Evolutionary conservation across 2,329 filamentous ascomycete species (phyloP), one percentile per base, ranked within the genome.

Genomic region (Fusarium sarcochroum): DNA sequence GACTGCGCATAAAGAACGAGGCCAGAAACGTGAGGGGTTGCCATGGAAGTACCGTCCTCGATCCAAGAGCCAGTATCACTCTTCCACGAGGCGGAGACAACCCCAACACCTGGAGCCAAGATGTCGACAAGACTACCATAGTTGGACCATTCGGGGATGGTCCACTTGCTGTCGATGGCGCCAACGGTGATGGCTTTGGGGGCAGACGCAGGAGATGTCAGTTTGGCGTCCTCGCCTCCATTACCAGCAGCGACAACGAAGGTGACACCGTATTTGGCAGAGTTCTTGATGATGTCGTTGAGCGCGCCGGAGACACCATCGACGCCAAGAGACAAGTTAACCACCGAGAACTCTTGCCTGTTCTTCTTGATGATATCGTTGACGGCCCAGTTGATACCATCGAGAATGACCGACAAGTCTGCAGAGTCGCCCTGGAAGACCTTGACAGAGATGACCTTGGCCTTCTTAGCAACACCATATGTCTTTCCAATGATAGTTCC

Each of bases 11-110:
- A 83, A 14, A 81, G 75, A n/a, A 71, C 86, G 18, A 91, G 79
- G 23, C 89, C 89, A 35, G 85, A 80, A 56, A 91, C 81, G 71
- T 90, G 88, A 2, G 89, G 89, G 2, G 82, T 78, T 8, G 89
- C 86, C 88, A 90, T 90, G 14, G 84, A 88, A 5, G 89, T 91
- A 17, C 89, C 89, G 8, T 80, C 84, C 71, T 88, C 82, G 41
- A 74, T 80, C 58, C 80, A 80, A 30, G 76, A 83, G 38, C 84
- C 81, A 14, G 73, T 79, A 50, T 75, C 80, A 71, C 75, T 73
- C 51, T 80, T 77, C 67, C 79, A 82, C 80, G 83, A 87, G 14
- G 87, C 76, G 40, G 82, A 85, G 5, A 82, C 70, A 49, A 87
- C 77, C 57, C 66, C 69, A 32, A 79, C 77, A 15, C 86, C 86